Evolutionary conservation across 352 stramenopile genomes (phyloP), one percentile per base, ranked within the genome.

Genomic region (Phytophthora pseudosyringae): DNA sequence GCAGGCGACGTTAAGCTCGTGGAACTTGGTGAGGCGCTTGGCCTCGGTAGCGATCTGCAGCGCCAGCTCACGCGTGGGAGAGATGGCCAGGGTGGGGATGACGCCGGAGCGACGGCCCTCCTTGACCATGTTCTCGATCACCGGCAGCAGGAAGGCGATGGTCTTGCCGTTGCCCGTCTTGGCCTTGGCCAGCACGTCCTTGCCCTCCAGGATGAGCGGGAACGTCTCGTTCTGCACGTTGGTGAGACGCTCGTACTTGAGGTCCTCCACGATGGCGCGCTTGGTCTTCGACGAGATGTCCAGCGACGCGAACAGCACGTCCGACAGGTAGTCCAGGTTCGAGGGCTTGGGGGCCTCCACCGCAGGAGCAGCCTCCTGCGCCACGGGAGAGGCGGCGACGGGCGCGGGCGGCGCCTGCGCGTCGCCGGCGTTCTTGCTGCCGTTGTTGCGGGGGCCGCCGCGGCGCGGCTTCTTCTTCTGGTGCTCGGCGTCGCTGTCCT

Each of bases 21-120:
- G 90, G 77, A 97, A 98, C 46, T 81, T 89, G 49, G 81, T 75
- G 12, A 99, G 74, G 13, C 90, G 82, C 45, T 88, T 80, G 3
- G 87, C 93, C 71, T 99, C 93, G 18, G 83, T 85, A 3, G 82
- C 76, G 52, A 99, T 99, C 79, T 99, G 97, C 43, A 98, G 75
- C 16, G 97, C 97, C 31, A 99, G 67, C 75, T 99, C 97, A 29
- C 97, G 83, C 56, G 97, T 99, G 9, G 97, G 97, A 9, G 93
- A 98, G 54, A 99, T 90, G 9, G 98, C 80, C 33, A 99, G 80
- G 9, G 88, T 94, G 26, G 90, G 94, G 25, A 98, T 86, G 5
- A 88, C 91, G 64, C 98, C 89, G 4, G 71, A 38, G 5, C 60
- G 59, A 69, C 82, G 92, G 2, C 75, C 69, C 6, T 77, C 53